phyloP scores from a whole-genome alignment of 106 monocot genomes.

The Apostasia shenzhenica region DNA sequence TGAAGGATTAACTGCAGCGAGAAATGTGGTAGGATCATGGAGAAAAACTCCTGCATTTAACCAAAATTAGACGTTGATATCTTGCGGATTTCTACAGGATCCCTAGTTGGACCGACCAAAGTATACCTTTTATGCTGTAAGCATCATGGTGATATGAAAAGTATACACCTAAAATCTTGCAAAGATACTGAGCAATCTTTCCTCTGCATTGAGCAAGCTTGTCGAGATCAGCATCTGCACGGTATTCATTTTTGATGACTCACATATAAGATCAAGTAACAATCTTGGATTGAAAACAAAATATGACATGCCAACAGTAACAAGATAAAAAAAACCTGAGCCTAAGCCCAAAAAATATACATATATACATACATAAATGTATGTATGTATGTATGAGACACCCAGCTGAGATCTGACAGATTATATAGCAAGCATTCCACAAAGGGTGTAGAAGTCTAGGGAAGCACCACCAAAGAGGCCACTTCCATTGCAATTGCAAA shows the following conservation, averaged over 20 bases:
- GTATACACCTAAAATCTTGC: slow-evolving; percentile 78
- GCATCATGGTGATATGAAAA: slow-evolving; percentile 78
- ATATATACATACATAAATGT: too few species aligned
- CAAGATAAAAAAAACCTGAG: too few species aligned
- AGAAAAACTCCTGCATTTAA: slow-evolving; percentile 79
- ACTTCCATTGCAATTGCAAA: too few species aligned
- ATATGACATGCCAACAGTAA: too few species aligned
- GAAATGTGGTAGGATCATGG: slow-evolving; percentile 84
- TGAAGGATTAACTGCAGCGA: slow-evolving; percentile 90
- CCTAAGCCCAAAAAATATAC: too few species aligned
- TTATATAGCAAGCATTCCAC: too few species aligned
- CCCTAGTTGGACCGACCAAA: background rate
- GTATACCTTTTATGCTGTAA: slow-evolving; percentile 54
- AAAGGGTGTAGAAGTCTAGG: too few species aligned
- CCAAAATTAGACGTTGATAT: slow-evolving; percentile 7
- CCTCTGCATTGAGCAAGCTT: slow-evolving; percentile 59
- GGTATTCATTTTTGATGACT: background rate
- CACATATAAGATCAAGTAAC: too few species aligned
- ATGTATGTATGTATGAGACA: too few species aligned
- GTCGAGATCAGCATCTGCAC: slow-evolving; percentile 56
- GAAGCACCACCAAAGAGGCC: too few species aligned
- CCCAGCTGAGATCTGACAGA: too few species aligned
- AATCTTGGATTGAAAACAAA: too few species aligned
- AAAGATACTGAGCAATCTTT: slow-evolving; percentile 76
- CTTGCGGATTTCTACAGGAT: background rate